Evolutionary conservation across 2,329 filamentous ascomycete species (phyloP), one percentile per base, ranked within the genome.

Genomic region (Exophiala oligosperma): DNA sequence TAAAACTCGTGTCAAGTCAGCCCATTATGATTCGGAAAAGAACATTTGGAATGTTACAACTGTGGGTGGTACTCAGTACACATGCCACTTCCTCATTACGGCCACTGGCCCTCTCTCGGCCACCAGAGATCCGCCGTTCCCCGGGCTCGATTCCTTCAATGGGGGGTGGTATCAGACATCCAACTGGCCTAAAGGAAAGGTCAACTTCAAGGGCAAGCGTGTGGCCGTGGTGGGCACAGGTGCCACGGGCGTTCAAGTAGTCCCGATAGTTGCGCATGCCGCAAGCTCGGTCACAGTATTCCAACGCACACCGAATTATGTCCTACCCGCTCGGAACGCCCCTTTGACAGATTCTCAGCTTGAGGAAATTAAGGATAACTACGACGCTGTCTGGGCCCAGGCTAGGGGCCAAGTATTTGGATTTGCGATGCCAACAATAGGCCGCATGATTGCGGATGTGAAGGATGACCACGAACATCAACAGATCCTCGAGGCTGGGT

Each of bases 161-260:
- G 86, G 86, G 12, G 69, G 77, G 17, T 77, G 85, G 9, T 78
- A 84, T 64, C 84, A 86, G 67, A 81, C 82, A 0, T 83, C 81
- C 0, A 81, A 81, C 67, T 86, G 84, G 84, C 84, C 84, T 1
- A 52, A 61, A 28, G 71, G 78, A 1, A 74, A 80, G 5, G 74
- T 87, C 24, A 52, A 60, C 29, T 55, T 61, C 46, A 52, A 40
- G 7, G 78, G 78, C 47, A 88, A 88, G 68, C 77, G 80, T 12
- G 79, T 84, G 50, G 86, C 80, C 21, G 79, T 88, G 53, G 81
- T 89, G 32, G 86, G 86, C 4, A 88, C 84, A 0, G 86, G 86
- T 1, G 82, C 35, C 7, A 37, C 35, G 7, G 7, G 8, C 14
- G 35, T 37, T 14, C 35, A 37, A 14, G 14, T 37, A 12, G 66